Evolutionary conservation across 2,329 filamentous ascomycete genomes (phyloP).

Genomic region (Aspergillus clavatus): DNA sequence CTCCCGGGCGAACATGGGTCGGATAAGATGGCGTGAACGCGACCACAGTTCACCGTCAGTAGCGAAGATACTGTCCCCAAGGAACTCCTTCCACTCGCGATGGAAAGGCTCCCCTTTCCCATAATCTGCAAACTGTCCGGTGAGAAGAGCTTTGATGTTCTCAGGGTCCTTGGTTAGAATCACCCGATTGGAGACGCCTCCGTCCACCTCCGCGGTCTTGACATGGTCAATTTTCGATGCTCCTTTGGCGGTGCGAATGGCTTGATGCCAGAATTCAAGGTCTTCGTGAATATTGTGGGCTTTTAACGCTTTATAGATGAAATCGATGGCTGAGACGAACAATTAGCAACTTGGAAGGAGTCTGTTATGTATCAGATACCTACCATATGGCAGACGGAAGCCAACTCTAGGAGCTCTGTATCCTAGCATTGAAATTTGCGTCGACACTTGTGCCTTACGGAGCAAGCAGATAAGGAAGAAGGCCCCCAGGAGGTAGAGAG

Average conservation of each 20-base stretch:
- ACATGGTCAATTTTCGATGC: constrained; percentile 20
- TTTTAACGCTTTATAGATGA: constrained; percentile 55
- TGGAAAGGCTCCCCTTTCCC: constrained; percentile 75
- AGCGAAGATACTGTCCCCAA: constrained; percentile 80
- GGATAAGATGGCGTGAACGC: constrained; percentile 72
- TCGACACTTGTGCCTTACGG: constrained; percentile 26
- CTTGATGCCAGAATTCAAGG: constrained; percentile 56
- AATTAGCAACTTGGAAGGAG: constrained; percentile 11
- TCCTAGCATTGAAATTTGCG: constrained; percentile 31
- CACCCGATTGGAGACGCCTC: constrained; percentile 45
- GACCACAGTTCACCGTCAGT: constrained; percentile 81
- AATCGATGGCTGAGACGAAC: constrained; percentile 56
- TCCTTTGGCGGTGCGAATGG: constrained; percentile 42
- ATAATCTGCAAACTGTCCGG: constrained; percentile 78
- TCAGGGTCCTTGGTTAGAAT: constrained; percentile 78
- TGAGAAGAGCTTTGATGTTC: constrained; percentile 87
- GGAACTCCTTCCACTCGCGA: constrained; percentile 67
- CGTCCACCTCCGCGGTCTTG: constrained; percentile 28
- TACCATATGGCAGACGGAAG: constrained; percentile 36
- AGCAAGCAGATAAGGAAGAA: constrained; percentile 36
- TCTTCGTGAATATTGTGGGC: constrained; percentile 52
- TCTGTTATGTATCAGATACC: constrained; percentile 4
- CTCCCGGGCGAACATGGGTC: constrained; percentile 83
- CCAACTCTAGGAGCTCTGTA: constrained; percentile 30
- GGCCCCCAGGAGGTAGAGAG: constrained; percentile 36